Evolutionary conservation across 257 asterid species (phyloP).

Genomic region (Perilla frutescens): DNA sequence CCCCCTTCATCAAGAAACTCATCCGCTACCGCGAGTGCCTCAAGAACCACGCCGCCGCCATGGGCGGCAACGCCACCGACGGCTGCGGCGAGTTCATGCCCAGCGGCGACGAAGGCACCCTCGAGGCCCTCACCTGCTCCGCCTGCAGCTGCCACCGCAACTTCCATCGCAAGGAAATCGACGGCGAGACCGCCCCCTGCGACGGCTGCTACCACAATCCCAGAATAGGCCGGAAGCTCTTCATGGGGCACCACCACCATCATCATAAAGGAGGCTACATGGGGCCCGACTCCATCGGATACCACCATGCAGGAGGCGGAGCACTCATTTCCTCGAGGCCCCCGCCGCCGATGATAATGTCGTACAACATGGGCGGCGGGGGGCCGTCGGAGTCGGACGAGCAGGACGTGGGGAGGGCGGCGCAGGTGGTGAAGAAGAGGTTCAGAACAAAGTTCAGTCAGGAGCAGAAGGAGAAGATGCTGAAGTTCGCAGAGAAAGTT

Average conservation of each 20-base stretch:
- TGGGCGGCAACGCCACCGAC: conserved; percentile 90
- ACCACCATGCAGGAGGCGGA: conserved; percentile 33
- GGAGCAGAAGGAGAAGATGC: conserved; percentile 95
- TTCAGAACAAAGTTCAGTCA: conserved; percentile 77
- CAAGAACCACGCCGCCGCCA: conserved; percentile 90
- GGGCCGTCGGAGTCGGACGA: conserved; percentile 58
- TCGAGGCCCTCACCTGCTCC: conserved; percentile 85
- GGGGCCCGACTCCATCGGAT: conserved; percentile 14
- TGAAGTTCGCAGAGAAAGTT: conserved; percentile 75
- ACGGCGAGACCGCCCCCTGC: conserved; percentile 56
- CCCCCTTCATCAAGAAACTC: conserved; percentile 51
- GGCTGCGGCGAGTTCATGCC: conserved; percentile 99
- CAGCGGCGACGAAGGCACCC: conserved; percentile 75
- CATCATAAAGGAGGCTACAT: background rate
- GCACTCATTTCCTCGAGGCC: conserved; percentile 40
- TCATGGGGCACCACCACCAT: conserved; percentile 48
- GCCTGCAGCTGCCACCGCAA: conserved; percentile 90
- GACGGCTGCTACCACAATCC: conserved; percentile 39
- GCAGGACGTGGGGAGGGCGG: conserved; percentile 41
- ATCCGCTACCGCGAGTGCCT: conserved; percentile 75
- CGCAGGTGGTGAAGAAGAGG: conserved; percentile 68
- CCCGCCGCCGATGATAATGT: conserved; percentile 60
- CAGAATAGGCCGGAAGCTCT: conserved; percentile 53
- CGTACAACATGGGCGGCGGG: conserved; percentile 51
- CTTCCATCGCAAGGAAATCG: conserved; percentile 81